A percentile compares a stretch with the other conserved stretches of the same genome.
Evolutionary conservation across 1,139 yeast genomes (phyloP).

Genomic region (Debaryomyces subglobosus): DNA sequence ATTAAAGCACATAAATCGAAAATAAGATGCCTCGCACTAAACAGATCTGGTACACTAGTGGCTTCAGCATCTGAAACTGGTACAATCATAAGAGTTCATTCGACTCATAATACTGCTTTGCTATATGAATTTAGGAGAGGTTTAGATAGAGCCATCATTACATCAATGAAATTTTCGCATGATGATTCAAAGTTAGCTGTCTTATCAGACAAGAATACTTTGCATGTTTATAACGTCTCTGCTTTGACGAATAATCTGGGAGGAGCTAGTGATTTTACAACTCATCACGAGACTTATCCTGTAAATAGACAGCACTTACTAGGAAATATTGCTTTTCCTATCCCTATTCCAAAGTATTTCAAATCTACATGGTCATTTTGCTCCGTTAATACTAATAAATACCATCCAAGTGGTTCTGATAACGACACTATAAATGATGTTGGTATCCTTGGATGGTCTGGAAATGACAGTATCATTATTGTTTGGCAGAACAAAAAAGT

Average conservation of each 20-base stretch:
- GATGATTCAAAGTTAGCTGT: constrained; percentile 78
- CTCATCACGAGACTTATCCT: constrained; percentile 11
- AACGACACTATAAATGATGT: constrained; percentile 41
- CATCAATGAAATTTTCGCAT: constrained; percentile 83
- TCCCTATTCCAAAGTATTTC: constrained; percentile 69
- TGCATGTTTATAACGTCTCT: constrained; percentile 73
- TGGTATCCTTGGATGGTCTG: constrained; percentile 81
- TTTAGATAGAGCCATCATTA: constrained; percentile 76
- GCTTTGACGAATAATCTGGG: neutral
- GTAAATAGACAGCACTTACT: constrained; percentile 69
- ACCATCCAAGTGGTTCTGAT: constrained; percentile 28
- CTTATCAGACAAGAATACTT: constrained; percentile 82
- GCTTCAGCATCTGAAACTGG: constrained; percentile 92
- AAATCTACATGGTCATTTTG: constrained; percentile 90
- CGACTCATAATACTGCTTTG: constrained; percentile 72
- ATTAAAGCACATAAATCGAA: constrained; percentile 82
- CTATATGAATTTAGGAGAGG: constrained; percentile 88
- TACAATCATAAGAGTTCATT: constrained; percentile 79
- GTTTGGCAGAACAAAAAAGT: constrained; percentile 73
- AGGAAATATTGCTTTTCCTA: constrained; percentile 63
- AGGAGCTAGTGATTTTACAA: neutral
- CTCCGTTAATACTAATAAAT: constrained; percentile 63
- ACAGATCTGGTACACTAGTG: constrained; percentile 72
- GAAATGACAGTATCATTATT: constrained; percentile 64
- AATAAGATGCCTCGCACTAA: constrained; percentile 68